phyloP scores from a whole-genome alignment of 1,284 basidiomycete genomes.

The Boletus putidus region DNA sequence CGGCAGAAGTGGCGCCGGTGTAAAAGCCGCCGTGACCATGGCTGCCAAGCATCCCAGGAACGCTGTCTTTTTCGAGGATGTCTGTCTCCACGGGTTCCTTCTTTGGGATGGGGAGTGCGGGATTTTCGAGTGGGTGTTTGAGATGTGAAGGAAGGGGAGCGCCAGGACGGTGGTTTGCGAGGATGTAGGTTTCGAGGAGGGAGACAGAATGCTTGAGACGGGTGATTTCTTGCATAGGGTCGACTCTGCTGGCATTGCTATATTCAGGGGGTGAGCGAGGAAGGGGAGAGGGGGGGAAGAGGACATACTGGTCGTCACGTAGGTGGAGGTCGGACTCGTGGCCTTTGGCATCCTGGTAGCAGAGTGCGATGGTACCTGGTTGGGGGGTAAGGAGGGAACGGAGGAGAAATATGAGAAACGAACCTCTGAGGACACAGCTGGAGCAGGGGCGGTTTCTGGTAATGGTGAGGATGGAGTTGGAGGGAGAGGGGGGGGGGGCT shows the following conservation, averaged over 20 bases:
- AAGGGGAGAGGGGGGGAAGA: constrained; percentile 3
- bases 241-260: constrained; percentile 55
- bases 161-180: constrained; percentile 47
- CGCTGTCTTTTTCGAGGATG: constrained; percentile 46
- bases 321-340: constrained; percentile 49
- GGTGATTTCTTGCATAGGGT: constrained; percentile 70
- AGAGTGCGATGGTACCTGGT: constrained; percentile 68
- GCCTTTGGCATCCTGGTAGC: constrained; percentile 69
- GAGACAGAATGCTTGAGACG: constrained; percentile 71
- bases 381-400: constrained; percentile 4
- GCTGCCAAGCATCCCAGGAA: constrained; percentile 65
- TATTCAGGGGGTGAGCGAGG: constrained; percentile 20
- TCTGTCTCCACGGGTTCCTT: constrained; percentile 55
- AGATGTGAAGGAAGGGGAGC: constrained; percentile 30
- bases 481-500: constrained; percentile 1
- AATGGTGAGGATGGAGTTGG: constrained; percentile 19
- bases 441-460: constrained; percentile 77
- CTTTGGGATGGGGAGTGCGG: constrained; percentile 43
- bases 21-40: constrained; percentile 67
- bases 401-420: constrained; percentile 2
- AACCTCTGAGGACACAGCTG: constrained; percentile 75
- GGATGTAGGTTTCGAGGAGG: constrained; percentile 68
- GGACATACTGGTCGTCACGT: constrained; percentile 60
- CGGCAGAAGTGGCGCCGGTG: constrained; percentile 69
- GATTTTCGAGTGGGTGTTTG: constrained; percentile 40